phyloP scores from a whole-genome alignment of 2,329 filamentous ascomycete species.

The Aspergillus ruber region DNA sequence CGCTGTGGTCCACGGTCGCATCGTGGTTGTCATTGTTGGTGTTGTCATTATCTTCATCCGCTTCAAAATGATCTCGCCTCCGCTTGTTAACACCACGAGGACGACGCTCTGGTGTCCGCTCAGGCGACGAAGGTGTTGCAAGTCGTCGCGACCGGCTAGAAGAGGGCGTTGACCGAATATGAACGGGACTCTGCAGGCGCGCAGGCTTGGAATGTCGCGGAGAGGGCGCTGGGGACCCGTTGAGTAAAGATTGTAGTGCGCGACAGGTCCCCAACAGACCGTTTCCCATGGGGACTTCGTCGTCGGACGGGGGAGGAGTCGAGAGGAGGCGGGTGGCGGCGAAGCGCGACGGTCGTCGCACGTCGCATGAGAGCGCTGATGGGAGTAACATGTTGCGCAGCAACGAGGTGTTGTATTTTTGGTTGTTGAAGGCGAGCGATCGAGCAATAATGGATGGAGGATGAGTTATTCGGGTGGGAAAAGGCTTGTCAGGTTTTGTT shows the following conservation, averaged over 20 bases:
- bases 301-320: constrained; percentile 34
- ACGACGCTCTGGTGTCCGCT: constrained; percentile 17
- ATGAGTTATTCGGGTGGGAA: neutral
- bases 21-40: constrained; percentile 10
- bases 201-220: constrained; percentile 27
- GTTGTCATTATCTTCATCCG: constrained; percentile 10
- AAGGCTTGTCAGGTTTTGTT: neutral
- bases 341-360: constrained; percentile 32
- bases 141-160: constrained; percentile 24
- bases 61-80: constrained; percentile 26
- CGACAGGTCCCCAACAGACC: constrained; percentile 37
- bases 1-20: constrained; percentile 1
- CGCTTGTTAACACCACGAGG: constrained; percentile 36
- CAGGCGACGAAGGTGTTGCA: constrained; percentile 14
- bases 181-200: constrained; percentile 36
- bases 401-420: neutral
- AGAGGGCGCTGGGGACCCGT: constrained; percentile 33
- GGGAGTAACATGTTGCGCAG: constrained; percentile 37
- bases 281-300: constrained; percentile 28
- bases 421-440: neutral
- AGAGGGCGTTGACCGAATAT: constrained; percentile 23
- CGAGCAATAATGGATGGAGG: neutral
- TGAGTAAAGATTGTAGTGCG: constrained; percentile 37
- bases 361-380: constrained; percentile 41
- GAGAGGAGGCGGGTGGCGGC: constrained; percentile 30